These are phyloP conservation scores for Chloropicon primus DNA, from an alignment of 139 green algal species.

Conservation along the genomic window DNA sequence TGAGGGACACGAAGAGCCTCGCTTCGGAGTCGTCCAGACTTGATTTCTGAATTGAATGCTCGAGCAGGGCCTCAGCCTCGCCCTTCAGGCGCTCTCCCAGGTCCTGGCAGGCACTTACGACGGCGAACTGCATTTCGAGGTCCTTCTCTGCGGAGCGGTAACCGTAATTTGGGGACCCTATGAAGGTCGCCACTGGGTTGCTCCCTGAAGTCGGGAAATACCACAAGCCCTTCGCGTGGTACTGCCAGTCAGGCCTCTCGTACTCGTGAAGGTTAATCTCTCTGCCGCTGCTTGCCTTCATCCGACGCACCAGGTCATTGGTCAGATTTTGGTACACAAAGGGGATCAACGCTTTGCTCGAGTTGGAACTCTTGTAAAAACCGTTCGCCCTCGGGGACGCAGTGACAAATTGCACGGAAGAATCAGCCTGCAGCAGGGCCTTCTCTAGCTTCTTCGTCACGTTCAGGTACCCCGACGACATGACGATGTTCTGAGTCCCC, in stretches of 20 bases:
- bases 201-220: not conserved
- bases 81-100: not conserved
- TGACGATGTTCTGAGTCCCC: slow-evolving; percentile 9
- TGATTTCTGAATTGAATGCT: too few species aligned
- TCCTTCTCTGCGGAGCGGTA: slow-evolving; percentile 22
- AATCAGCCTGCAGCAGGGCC: slow-evolving; percentile 1
- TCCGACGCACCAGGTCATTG: slow-evolving; percentile 1
- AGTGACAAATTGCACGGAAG: not conserved
- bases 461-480: slow-evolving; percentile 38
- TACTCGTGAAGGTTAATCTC: slow-evolving; percentile 11
- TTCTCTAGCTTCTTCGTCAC: slow-evolving; percentile 17
- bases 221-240: slow-evolving; percentile 14
- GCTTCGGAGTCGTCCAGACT: too few species aligned
- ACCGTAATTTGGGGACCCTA: slow-evolving; percentile 36
- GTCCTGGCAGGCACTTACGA: not conserved
- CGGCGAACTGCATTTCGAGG: slow-evolving; percentile 23
- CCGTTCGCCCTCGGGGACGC: slow-evolving; percentile 22
- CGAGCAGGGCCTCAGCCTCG: not conserved
- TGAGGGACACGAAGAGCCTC: not conserved
- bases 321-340: slow-evolving; percentile 30
- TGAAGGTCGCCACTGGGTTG: slow-evolving; percentile 5
- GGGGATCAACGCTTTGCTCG: slow-evolving; percentile 21
- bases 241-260: slow-evolving; percentile 20
- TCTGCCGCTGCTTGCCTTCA: not conserved
- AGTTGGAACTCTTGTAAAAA: slow-evolving; percentile 21